Base-by-base conservation (phyloP, 352 stramenopile species). In the Aphanomyces stellatus region DNA sequence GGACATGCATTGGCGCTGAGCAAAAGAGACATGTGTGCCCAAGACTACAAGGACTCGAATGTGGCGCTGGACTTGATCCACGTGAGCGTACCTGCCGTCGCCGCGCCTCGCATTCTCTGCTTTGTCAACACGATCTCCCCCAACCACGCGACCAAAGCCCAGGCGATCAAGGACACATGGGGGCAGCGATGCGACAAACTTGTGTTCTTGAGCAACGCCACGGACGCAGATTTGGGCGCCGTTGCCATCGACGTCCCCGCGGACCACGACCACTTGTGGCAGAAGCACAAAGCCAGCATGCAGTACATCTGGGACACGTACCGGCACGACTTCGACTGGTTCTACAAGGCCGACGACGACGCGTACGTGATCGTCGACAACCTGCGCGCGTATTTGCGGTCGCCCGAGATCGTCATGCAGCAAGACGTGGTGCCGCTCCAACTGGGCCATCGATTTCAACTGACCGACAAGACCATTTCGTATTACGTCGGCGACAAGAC, bases 401-500 rank as follows among this genome's bases (percentile, higher is more conserved):
- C 51, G 11, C 63, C 63, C 2, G 63, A 70, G 49, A 67, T 67
- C 28, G 60, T 46, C 28, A 67, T 67, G 60, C 60, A 67, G 34
- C 40, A 59, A 42, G 60, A 67, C 34, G n/a, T 67, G 17, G 60
- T 59, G 49, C 60, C 60, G 30, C 49, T 67, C 30, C 60, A 67
- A 28, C 17, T 67, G 30, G 60, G 85, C 15, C 82, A 93, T 40
- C 69, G 85, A 28, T 91, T 93, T 69, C 89, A 88, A 70, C 69
- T 93, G 17, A 88, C 82, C 8, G 73, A 82, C 60, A 68, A 84
- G 8, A 67, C 88, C 24, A 79, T 89, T 55, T 81, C 82, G 59
- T 91, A 93, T 56, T 93, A 90, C 71, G 81, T 93, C 31, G 79
- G 88, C 30, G 76, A 93, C 73, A 66, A 81, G 53, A 53, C 62